A percentile compares a stretch with the other conserved stretches of the same genome.
Conservation (phyloP, 441 rosid species). For the Isatis lusitanica region DNA sequence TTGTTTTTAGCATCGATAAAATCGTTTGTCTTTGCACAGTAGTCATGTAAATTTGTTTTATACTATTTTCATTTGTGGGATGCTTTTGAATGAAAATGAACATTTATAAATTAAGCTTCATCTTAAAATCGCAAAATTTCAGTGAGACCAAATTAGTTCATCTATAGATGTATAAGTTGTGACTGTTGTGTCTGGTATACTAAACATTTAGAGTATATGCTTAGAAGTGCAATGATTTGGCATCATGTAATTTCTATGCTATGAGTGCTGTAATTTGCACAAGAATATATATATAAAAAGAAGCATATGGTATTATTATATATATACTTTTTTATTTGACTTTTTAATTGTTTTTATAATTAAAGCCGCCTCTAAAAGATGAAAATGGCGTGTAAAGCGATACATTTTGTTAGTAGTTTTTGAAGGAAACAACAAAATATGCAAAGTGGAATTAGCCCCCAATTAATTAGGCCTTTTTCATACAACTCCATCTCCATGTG, state of each 20-base stretch:
- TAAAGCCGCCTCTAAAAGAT: slow-evolving; percentile 33
- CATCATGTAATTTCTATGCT: slow-evolving; percentile 11
- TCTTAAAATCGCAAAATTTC: background rate
- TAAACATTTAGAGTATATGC: background rate
- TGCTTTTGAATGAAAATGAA: background rate
- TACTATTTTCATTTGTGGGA: background rate
- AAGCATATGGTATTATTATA: slow-evolving; percentile 7
- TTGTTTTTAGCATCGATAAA: background rate
- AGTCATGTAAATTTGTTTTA: background rate
- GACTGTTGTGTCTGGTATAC: slow-evolving; percentile 4
- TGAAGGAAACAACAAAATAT: slow-evolving; percentile 22
- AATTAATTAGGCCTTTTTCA: slow-evolving; percentile 2
- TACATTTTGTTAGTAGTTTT: slow-evolving; percentile 19
- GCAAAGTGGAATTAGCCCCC: slow-evolving; percentile 19
- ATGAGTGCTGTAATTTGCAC: slow-evolving; percentile 25
- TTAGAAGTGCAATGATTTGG: slow-evolving; percentile 23
- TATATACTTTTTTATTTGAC: slow-evolving; percentile 28
- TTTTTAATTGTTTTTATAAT: slow-evolving; percentile 16
- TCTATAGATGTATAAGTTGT: background rate
- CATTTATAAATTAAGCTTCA: background rate
- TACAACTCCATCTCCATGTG: slow-evolving; percentile 33
- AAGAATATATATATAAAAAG: background rate
- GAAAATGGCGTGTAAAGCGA: slow-evolving; percentile 37
- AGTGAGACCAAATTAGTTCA: background rate
- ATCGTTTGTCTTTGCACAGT: background rate